phyloP scores from a whole-genome alignment of 495 filamentous ascomycete species.

The Cercophora samala region DNA sequence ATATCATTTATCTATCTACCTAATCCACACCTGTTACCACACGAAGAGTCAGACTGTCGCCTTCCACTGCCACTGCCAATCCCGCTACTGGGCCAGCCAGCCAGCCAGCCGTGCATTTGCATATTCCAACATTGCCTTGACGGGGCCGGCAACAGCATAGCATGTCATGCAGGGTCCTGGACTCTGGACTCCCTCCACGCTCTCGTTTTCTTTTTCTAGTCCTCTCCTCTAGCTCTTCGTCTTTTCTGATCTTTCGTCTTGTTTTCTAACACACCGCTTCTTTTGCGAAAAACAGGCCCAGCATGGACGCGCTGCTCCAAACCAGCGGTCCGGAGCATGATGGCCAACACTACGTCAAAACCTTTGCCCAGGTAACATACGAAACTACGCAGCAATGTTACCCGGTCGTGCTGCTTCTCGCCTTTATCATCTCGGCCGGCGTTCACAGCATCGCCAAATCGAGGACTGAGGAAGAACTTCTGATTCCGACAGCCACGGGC shows the following conservation, averaged over 20 bases:
- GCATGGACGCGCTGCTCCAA: conserved; percentile 26
- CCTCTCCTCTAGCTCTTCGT: background rate
- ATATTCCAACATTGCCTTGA: conserved; percentile 8
- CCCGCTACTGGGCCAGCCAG: background rate
- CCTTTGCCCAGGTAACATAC: conserved; percentile 36
- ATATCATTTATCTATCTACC: conserved; percentile 1
- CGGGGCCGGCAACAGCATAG: conserved; percentile 4
- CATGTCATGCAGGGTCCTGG: conserved; percentile 16
- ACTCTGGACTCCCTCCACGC: background rate
- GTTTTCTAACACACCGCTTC: conserved; percentile 18
- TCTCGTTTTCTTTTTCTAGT: background rate
- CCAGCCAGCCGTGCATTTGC: background rate
- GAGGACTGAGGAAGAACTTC: conserved; percentile 42
- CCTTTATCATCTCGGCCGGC: conserved; percentile 42
- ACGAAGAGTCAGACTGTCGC: background rate
- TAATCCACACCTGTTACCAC: conserved; percentile 1
- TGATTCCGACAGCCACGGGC: conserved; percentile 46
- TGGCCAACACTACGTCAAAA: conserved; percentile 18
- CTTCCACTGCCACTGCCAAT: conserved; percentile 13
- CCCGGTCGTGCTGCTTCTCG: conserved; percentile 41
- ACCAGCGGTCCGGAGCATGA: conserved; percentile 21
- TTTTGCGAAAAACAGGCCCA: conserved; percentile 20
- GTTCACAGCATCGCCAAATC: conserved; percentile 45
- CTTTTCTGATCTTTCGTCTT: background rate
- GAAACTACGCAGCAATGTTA: conserved; percentile 42